A percentile compares a stretch with the other conserved stretches of the same genome.
Evolutionary conservation across 306 rosid species (phyloP).

Genomic region (Lotus japonicus): DNA sequence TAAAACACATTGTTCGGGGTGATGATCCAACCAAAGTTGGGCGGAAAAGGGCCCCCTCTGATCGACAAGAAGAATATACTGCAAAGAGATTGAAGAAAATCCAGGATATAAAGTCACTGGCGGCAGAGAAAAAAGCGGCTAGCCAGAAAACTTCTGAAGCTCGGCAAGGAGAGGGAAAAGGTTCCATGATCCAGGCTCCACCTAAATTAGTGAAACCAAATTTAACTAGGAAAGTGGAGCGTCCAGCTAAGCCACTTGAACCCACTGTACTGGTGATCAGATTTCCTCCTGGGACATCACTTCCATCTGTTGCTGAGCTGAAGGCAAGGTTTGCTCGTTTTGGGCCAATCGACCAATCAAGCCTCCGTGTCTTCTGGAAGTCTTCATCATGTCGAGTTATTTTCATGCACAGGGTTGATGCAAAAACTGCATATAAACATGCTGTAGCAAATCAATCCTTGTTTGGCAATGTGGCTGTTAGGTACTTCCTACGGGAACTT

Average conservation of each 20-base stretch:
- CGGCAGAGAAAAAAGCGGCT: constrained; percentile 48
- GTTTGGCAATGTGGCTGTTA: constrained; percentile 60
- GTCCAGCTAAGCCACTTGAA: constrained; percentile 40
- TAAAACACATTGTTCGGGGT: constrained; percentile 49
- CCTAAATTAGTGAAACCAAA: constrained; percentile 35
- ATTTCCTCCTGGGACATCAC: constrained; percentile 79
- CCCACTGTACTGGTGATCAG: constrained; percentile 77
- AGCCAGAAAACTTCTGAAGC: constrained; percentile 44
- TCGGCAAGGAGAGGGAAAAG: constrained; percentile 47
- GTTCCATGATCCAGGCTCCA: constrained; percentile 33
- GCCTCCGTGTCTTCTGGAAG: constrained; percentile 82
- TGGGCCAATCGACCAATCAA: constrained; percentile 80
- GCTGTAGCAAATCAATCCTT: constrained; percentile 55
- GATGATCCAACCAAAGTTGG: constrained; percentile 68
- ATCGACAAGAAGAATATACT: constrained; percentile 79
- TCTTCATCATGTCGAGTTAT: constrained; percentile 76
- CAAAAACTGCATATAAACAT: constrained; percentile 64
- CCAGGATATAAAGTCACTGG: constrained; percentile 50
- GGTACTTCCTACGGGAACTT: constrained; percentile 50
- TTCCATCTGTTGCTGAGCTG: constrained; percentile 84
- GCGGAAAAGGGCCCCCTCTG: constrained; percentile 68
- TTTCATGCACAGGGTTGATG: constrained; percentile 66
- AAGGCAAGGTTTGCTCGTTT: constrained; percentile 95
- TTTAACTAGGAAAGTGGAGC: constrained; percentile 34
- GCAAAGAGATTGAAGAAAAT: constrained; percentile 77